A percentile compares a stretch with the other conserved stretches of the same genome.
These are phyloP conservation scores for Yamadazyma kanchanaburiensis DNA, from an alignment of 1,139 yeast genomes.

Conservation along the genomic window DNA sequence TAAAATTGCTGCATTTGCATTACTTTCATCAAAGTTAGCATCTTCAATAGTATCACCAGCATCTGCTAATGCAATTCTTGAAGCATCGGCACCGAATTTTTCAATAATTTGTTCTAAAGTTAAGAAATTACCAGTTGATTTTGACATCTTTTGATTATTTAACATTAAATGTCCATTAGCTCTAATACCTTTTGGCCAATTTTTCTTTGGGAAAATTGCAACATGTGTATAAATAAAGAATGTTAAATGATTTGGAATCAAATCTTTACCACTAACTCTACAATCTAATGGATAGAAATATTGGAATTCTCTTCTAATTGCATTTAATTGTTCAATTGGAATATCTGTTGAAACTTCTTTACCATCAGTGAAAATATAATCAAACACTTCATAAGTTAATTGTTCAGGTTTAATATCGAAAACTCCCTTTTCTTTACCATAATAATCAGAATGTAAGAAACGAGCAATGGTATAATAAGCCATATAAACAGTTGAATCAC, in stretches of 20 bases:
- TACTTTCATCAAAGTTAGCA: conserved; percentile 95
- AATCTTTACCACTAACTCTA: conserved; percentile 93
- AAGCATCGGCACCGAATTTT: conserved; percentile 97
- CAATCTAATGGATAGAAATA: conserved; percentile 93
- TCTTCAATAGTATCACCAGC: conserved; percentile 98
- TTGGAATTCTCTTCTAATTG: conserved; percentile 88
- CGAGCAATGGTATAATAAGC: conserved; percentile 92
- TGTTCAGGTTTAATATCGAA: conserved; percentile 76
- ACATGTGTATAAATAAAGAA: conserved; percentile 92
- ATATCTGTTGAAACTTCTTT: conserved; percentile 60
- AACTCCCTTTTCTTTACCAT: conserved; percentile 74
- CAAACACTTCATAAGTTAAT: conserved; percentile 92
- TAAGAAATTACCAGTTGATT: conserved; percentile 95
- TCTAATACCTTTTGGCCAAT: conserved; percentile 95
- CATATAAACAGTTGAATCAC: conserved; percentile 96
- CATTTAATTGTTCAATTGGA: conserved; percentile 63
- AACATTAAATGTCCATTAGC: conserved; percentile 94
- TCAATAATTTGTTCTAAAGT: conserved; percentile 79
- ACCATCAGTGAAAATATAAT: conserved; percentile 77
- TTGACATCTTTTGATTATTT: conserved; percentile 97
- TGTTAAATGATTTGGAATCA: conserved; percentile 95
- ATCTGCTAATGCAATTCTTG: conserved; percentile 96
- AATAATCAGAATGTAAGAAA: conserved; percentile 80
- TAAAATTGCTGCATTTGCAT: conserved; percentile 95
- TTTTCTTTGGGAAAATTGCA: conserved; percentile 83